Percentiles rank a stretch among this genome's conserved stretches.
phyloP scores from a whole-genome alignment of 306 rosid species.

The Quercus wislizeni region DNA sequence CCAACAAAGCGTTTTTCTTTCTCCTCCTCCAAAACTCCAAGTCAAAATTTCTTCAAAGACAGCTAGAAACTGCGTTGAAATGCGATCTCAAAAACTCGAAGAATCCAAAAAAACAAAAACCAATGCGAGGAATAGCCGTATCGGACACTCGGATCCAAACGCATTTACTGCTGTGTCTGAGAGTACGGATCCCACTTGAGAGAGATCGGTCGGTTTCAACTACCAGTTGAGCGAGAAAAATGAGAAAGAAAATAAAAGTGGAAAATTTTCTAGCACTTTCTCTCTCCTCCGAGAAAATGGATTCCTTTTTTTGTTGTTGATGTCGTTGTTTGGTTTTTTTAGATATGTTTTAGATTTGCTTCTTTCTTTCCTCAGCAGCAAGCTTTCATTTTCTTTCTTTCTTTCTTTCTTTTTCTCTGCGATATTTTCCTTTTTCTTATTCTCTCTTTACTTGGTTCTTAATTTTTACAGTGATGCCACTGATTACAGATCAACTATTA shows the following conservation, averaged over 20 bases:
- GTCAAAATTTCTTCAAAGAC: constrained; percentile 31
- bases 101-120: constrained; percentile 15
- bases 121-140: constrained; percentile 42
- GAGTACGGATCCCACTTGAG: constrained; percentile 41
- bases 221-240: constrained; percentile 11
- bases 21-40: not conserved
- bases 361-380: constrained; percentile 45
- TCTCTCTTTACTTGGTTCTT: not conserved
- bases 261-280: not conserved
- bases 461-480: constrained; percentile 29
- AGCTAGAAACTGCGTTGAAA: constrained; percentile 13
- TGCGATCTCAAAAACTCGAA: constrained; percentile 41
- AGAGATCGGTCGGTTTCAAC: constrained; percentile 41
- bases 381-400: constrained; percentile 34
- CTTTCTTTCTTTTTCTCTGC: not conserved
- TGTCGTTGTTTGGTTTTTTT: too few relatives aligned
- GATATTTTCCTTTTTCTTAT: constrained; percentile 10
- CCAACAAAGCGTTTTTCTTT: constrained; percentile 5
- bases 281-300: constrained; percentile 13
- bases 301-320: not conserved
- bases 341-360: constrained; percentile 41
- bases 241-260: not conserved
- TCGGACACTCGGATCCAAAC: constrained; percentile 56
- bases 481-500: not conserved
- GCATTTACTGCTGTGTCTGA: constrained; percentile 42